These are phyloP conservation scores for Aspergillus awamori DNA, from an alignment of 2,329 filamentous ascomycete genomes.

Conservation along the genomic window DNA sequence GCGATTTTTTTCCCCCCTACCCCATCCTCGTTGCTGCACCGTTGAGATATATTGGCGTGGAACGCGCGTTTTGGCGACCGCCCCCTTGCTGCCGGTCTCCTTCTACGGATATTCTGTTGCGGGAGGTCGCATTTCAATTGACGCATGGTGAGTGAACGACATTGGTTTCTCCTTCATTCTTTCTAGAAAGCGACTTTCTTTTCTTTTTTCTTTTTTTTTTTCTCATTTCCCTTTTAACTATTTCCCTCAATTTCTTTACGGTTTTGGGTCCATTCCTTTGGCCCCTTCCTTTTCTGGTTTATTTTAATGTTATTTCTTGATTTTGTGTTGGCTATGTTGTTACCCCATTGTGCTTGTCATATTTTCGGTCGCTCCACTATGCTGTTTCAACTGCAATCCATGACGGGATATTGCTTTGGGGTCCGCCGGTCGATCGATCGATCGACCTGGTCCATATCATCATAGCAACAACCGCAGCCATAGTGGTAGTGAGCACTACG, in stretches of 20 bases:
- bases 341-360: neutral
- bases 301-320: neutral
- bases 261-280: too few species aligned
- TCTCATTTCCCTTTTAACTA: neutral
- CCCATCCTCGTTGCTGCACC: conserved; percentile 4
- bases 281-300: neutral
- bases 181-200: neutral
- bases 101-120: conserved; percentile 8
- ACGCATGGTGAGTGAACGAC: conserved; percentile 9
- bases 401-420: neutral
- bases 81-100: conserved; percentile 11
- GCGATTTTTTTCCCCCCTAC: conserved; percentile 5
- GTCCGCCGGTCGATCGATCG: neutral
- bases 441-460: neutral
- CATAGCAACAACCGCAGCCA: neutral
- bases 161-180: neutral
- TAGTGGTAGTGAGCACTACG: neutral
- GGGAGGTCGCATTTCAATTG: conserved; percentile 7
- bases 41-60: conserved; percentile 12
- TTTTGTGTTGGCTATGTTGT: neutral
- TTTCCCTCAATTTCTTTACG: neutral
- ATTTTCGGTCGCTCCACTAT: neutral
- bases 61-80: conserved; percentile 10
- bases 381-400: neutral
- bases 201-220: conserved; percentile 2